Percentiles rank a stretch among this genome's conserved stretches.
phyloP scores from a whole-genome alignment of 768 basidiomycete genomes.

The Myochromella boudieri region DNA sequence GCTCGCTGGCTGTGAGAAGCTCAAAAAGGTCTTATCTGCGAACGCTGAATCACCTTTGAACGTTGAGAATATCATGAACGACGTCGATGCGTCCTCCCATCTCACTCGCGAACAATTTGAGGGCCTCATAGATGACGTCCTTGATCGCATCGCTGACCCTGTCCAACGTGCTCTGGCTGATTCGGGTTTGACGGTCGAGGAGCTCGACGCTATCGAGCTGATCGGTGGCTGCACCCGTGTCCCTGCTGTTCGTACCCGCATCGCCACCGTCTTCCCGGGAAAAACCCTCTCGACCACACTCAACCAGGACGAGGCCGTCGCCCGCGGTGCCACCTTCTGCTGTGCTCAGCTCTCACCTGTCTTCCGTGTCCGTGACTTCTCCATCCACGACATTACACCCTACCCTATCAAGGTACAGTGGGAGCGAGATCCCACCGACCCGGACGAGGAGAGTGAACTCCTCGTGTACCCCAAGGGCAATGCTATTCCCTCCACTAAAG shows the following conservation, averaged over 20 bases:
- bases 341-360: constrained; percentile 97
- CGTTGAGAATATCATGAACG: constrained; percentile 96
- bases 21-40: constrained; percentile 96
- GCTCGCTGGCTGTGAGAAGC: constrained; percentile 81
- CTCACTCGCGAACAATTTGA: constrained; percentile 85
- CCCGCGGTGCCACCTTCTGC: constrained; percentile 94
- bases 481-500: constrained; percentile 88
- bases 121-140: constrained; percentile 67
- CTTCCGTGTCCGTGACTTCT: constrained; percentile 97
- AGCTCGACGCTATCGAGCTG: constrained; percentile 90
- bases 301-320: constrained; percentile 97
- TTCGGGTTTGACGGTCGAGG: constrained; percentile 77
- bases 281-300: constrained; percentile 88
- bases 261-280: constrained; percentile 79
- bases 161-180: constrained; percentile 78
- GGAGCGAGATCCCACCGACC: constrained; percentile 70
- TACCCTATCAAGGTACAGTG: constrained; percentile 93
- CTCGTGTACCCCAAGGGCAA: constrained; percentile 88
- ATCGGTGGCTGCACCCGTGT: constrained; percentile 93
- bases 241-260: constrained; percentile 86
- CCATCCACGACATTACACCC: constrained; percentile 78
- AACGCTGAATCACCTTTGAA: constrained; percentile 86
- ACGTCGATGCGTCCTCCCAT: constrained; percentile 88
- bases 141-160: constrained; percentile 75
- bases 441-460: constrained; percentile 89